A percentile compares a stretch with the other conserved stretches of the same genome.
phyloP scores from a whole-genome alignment of 2,329 filamentous ascomycete genomes.

The Cercospora canescens region DNA sequence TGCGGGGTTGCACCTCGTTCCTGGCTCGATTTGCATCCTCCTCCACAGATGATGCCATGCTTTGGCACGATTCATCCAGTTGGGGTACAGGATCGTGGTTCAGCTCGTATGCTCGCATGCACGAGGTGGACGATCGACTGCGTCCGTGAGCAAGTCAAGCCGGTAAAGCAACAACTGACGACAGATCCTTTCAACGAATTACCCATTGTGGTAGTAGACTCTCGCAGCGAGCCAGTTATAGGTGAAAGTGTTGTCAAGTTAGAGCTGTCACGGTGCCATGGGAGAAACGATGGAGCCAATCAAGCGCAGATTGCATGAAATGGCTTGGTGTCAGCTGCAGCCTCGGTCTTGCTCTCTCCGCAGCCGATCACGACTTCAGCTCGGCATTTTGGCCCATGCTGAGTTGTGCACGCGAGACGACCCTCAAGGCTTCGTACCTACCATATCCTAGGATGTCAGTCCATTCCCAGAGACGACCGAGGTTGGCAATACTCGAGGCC shows the following conservation, averaged over 20 bases:
- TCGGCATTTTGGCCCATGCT: background rate
- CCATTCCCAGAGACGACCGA: background rate
- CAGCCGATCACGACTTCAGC: background rate
- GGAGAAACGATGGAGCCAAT: constrained; percentile 14
- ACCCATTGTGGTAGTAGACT: background rate
- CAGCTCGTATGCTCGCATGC: background rate
- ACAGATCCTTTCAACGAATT: background rate
- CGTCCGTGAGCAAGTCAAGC: background rate
- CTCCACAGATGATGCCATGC: background rate
- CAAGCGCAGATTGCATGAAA: background rate
- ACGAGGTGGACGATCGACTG: background rate
- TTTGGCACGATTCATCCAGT: background rate
- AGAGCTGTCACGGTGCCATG: constrained; percentile 1
- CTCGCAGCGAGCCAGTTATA: background rate
- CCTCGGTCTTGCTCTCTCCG: background rate
- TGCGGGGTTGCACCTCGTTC: constrained; percentile 2
- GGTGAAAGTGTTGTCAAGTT: constrained; percentile 6
- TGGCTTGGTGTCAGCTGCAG: background rate
- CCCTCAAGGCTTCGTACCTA: background rate
- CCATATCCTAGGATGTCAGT: background rate
- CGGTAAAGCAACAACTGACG: background rate
- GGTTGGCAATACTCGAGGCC: background rate
- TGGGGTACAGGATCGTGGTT: background rate
- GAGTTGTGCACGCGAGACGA: background rate
- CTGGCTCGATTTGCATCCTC: background rate